Conservation (phyloP, 148 eudicot species). For the Diospyros kaki region DNA sequence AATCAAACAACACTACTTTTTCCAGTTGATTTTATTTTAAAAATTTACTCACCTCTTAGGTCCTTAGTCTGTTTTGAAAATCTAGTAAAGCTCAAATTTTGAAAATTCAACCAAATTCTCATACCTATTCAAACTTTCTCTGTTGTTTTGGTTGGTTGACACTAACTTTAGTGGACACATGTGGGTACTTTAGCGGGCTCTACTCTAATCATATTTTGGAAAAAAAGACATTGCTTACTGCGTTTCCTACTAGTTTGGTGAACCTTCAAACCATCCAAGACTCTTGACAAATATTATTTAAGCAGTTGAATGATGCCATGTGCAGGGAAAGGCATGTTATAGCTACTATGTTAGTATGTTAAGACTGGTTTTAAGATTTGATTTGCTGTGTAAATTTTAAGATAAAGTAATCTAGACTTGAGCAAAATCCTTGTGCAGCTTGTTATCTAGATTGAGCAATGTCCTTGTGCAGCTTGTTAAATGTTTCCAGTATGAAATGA, state of each 20-base stretch:
- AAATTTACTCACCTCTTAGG: too few relatives aligned
- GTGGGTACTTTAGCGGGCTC: neutral
- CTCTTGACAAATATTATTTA: neutral
- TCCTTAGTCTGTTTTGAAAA: too few relatives aligned
- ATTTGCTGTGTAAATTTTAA: neutral
- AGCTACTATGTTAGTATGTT: neutral
- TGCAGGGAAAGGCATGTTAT: neutral
- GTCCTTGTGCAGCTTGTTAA: slow-evolving; percentile 3
- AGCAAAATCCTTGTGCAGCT: too few relatives aligned
- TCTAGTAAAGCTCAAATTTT: too few relatives aligned
- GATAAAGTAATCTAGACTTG: too few relatives aligned
- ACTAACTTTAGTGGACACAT: neutral
- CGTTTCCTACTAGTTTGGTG: neutral
- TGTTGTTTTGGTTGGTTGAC: neutral
- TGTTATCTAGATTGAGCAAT: neutral
- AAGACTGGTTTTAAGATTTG: neutral
- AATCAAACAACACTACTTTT: too few relatives aligned
- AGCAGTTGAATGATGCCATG: neutral
- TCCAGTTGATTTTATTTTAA: too few relatives aligned
- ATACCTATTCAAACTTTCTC: neutral
- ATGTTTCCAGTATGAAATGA: neutral
- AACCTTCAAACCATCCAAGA: neutral
- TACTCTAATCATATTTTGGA: neutral
- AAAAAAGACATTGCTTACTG: neutral
- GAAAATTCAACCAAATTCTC: too few relatives aligned